Conservation (phyloP, 2,329 filamentous ascomycete genomes). For the Penicillium digitatum region DNA sequence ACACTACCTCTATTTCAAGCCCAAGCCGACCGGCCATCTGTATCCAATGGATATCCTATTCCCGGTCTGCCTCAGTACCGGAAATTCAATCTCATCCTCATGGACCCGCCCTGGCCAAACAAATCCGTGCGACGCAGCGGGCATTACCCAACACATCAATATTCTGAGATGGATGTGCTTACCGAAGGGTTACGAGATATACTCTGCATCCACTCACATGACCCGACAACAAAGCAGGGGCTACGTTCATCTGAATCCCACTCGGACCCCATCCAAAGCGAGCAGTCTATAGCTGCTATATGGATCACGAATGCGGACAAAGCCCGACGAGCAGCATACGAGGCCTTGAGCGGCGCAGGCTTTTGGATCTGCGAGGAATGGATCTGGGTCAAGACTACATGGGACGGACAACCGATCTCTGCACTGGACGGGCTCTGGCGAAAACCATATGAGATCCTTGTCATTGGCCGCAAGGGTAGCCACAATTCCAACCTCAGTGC, state of each 20-base stretch:
- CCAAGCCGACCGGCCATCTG: not conserved
- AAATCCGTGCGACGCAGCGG: conserved; percentile 53
- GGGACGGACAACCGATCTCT: conserved; percentile 50
- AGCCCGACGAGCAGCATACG: conserved; percentile 46
- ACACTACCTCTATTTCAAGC: conserved; percentile 29
- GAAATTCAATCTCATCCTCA: conserved; percentile 56
- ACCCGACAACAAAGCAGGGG: conserved; percentile 23
- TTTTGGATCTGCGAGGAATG: conserved; percentile 57
- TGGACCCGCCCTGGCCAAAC: conserved; percentile 64
- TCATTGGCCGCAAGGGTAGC: conserved; percentile 40
- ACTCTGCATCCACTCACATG: conserved; percentile 44
- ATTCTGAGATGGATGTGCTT: conserved; percentile 29
- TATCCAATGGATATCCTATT: conserved; percentile 17
- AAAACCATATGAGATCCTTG: conserved; percentile 59
- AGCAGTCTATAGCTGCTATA: conserved; percentile 48
- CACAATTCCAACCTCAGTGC: conserved; percentile 18
- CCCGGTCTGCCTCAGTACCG: conserved; percentile 24
- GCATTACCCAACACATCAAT: conserved; percentile 43
- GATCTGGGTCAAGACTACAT: conserved; percentile 61
- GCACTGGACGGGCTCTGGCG: conserved; percentile 53
- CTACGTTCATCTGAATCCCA: conserved; percentile 18
- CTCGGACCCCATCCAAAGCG: not conserved
- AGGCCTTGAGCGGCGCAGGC: conserved; percentile 44
- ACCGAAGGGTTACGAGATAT: conserved; percentile 41
- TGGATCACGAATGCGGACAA: conserved; percentile 60